Evolutionary conservation across 2,329 filamentous ascomycete genomes (phyloP).

Genomic region (Apiospora phragmitis): DNA sequence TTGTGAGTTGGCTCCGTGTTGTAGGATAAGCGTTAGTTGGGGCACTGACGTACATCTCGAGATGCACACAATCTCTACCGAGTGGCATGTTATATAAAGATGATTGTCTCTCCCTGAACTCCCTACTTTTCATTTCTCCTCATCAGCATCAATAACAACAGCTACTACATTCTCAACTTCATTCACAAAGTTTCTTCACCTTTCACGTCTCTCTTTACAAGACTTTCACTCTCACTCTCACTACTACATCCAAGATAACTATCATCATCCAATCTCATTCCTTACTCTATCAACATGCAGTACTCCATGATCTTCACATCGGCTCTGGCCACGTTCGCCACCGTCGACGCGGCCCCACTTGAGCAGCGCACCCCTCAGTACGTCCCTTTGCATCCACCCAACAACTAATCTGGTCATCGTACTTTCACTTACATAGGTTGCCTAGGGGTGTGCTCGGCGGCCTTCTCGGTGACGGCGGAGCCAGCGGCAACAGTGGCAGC

Average conservation of each 20-base stretch:
- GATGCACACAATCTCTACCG: background rate
- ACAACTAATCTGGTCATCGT: background rate
- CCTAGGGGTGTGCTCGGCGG: background rate
- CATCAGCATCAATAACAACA: background rate
- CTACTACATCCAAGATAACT: background rate
- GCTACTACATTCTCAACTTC: background rate
- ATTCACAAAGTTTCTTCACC: background rate
- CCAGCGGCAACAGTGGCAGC: background rate
- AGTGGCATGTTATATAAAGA: background rate
- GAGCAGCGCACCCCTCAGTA: background rate
- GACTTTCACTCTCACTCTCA: background rate
- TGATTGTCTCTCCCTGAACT: background rate
- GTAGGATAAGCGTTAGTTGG: background rate
- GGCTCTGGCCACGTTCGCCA: background rate
- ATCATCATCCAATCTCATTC: background rate
- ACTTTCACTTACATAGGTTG: background rate
- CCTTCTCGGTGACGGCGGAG: slow-evolving; percentile 1
- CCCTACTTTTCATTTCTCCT: background rate
- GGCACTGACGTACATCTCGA: background rate
- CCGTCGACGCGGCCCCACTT: background rate
- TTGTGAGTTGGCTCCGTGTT: background rate
- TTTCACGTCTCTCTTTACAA: background rate
- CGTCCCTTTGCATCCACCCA: background rate
- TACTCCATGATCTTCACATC: background rate
- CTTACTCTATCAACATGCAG: background rate